Evolutionary conservation across 164 flowering plant genomes (phyloP).

Genomic region (Brasenia schreberi): DNA sequence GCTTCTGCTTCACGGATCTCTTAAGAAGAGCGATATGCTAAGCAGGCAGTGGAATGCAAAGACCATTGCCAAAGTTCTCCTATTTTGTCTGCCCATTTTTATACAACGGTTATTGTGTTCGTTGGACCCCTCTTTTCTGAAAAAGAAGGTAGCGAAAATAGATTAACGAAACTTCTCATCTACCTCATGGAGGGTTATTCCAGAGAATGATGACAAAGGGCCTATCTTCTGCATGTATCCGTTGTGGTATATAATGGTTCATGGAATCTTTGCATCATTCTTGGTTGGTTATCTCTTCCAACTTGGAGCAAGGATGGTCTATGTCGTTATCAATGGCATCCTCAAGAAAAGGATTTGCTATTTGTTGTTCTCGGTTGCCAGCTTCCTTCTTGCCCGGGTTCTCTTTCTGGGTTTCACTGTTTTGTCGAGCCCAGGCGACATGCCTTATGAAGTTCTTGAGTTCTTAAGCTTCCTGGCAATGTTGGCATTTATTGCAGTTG

Average conservation of each 20-base stretch:
- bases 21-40: constrained; percentile 40
- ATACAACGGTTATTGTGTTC: constrained; percentile 38
- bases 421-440: constrained; percentile 42
- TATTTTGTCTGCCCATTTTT: constrained; percentile 70
- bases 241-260: constrained; percentile 57
- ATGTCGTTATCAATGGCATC: constrained; percentile 74
- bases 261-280: constrained; percentile 51
- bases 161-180: constrained; percentile 28
- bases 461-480: constrained; percentile 71
- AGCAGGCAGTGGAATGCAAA: constrained; percentile 62
- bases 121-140: constrained; percentile 40
- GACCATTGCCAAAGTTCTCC: constrained; percentile 47
- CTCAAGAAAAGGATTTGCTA: constrained; percentile 66
- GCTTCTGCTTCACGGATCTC: constrained; percentile 75
- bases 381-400: constrained; percentile 66
- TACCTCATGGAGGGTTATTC: constrained; percentile 33
- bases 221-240: constrained; percentile 74
- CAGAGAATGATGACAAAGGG: background rate
- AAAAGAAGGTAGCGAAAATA: constrained; percentile 2
- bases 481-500: constrained; percentile 49
- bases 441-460: constrained; percentile 50
- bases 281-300: constrained; percentile 51
- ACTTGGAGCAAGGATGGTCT: constrained; percentile 61
- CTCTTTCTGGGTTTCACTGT: constrained; percentile 78
- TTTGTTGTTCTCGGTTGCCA: constrained; percentile 52